Conservation (phyloP, 257 asterid species). For the Solanum chmielewskii region DNA sequence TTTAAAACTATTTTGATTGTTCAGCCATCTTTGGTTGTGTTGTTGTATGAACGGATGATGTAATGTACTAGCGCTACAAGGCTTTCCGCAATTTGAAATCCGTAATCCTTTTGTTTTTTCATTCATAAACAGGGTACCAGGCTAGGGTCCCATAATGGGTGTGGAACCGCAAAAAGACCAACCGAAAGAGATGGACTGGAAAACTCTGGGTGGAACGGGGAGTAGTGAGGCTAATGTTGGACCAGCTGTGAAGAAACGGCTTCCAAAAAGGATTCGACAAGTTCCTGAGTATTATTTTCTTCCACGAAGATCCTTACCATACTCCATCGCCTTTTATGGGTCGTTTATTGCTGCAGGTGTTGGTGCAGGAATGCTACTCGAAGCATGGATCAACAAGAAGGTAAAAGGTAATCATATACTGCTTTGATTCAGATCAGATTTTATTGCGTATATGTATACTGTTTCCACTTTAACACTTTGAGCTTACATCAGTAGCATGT, state of each 20-base stretch:
- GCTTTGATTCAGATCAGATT: neutral
- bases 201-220: slow-evolving; percentile 29
- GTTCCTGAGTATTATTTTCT: slow-evolving; percentile 77
- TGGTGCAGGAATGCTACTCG: slow-evolving; percentile 79
- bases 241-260: slow-evolving; percentile 55
- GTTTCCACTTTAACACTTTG: neutral
- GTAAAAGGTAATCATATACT: slow-evolving; percentile 39
- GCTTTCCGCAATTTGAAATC: neutral
- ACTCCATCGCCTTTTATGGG: slow-evolving; percentile 40
- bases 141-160: slow-evolving; percentile 14
- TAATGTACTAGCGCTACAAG: neutral
- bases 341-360: slow-evolving; percentile 71
- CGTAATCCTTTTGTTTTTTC: neutral
- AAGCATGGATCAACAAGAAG: slow-evolving; percentile 74
- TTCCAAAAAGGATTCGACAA: slow-evolving; percentile 46
- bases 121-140: neutral
- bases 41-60: neutral
- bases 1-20: neutral
- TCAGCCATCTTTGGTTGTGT: neutral
- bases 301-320: slow-evolving; percentile 51
- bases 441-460: neutral
- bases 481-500: neutral
- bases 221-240: slow-evolving; percentile 20
- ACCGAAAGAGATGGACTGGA: slow-evolving; percentile 51
- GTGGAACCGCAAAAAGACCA: slow-evolving; percentile 38